These are phyloP conservation scores for Lipomyces starkeyi DNA, from an alignment of 805 yeast genomes.

Conservation along the genomic window DNA sequence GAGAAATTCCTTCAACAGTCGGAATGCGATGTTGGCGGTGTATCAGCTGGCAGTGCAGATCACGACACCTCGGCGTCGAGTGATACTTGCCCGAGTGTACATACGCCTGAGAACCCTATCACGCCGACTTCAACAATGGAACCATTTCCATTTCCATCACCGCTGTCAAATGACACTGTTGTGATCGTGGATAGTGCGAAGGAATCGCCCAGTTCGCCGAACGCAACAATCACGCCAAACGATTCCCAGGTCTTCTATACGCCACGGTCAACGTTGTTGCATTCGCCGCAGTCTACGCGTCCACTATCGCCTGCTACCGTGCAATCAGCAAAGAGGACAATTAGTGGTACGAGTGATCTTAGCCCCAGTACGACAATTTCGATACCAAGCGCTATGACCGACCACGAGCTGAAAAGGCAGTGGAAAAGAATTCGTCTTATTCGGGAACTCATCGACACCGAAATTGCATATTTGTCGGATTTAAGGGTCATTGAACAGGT, in stretches of 20 bases:
- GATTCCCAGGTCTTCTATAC: not conserved
- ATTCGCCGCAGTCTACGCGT: not conserved
- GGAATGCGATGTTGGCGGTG: not conserved
- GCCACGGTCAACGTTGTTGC: slow-evolving; percentile 4
- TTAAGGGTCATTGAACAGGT: slow-evolving; percentile 45
- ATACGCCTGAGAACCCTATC: slow-evolving; percentile 14
- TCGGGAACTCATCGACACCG: slow-evolving; percentile 49
- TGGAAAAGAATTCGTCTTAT: slow-evolving; percentile 43
- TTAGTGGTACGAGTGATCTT: not conserved
- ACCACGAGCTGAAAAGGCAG: slow-evolving; percentile 30
- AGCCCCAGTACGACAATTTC: not conserved
- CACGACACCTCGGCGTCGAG: slow-evolving; percentile 6
- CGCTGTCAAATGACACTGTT: slow-evolving; percentile 9
- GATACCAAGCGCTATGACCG: not conserved
- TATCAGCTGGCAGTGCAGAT: not conserved
- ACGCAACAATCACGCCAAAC: not conserved
- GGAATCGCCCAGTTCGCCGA: not conserved
- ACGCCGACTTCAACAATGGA: slow-evolving; percentile 14
- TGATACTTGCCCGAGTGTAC: slow-evolving; percentile 3
- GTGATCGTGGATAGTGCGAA: not conserved
- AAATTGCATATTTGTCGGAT: slow-evolving; percentile 48
- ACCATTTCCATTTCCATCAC: slow-evolving; percentile 5
- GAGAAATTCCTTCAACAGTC: not conserved
- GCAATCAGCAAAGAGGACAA: not conserved
- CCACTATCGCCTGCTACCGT: slow-evolving; percentile 2